Percentiles rank a stretch among this genome's conserved stretches.
Conservation (phyloP, 2,329 filamentous ascomycete species). For the Diplocarpon rosae region DNA sequence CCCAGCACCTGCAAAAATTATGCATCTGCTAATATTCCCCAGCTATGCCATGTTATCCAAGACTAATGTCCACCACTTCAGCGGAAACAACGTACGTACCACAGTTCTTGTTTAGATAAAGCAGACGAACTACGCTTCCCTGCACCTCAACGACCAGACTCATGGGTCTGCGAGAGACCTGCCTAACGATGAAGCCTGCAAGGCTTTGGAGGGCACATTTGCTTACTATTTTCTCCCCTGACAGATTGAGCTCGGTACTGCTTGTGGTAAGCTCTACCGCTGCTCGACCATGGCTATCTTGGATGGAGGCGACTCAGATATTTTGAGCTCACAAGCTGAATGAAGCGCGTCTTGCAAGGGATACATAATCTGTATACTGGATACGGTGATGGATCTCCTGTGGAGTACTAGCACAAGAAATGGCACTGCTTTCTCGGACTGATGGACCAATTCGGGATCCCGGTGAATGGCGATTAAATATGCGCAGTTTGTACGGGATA, state of each 20-base stretch:
- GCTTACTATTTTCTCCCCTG: constrained; percentile 41
- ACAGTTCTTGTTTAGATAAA: constrained; percentile 15
- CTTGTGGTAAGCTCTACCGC: constrained; percentile 97
- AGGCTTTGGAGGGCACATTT: constrained; percentile 73
- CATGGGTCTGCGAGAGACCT: constrained; percentile 33
- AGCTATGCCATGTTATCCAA: constrained; percentile 83
- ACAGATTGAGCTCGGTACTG: constrained; percentile 96
- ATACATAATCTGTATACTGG: constrained; percentile 4
- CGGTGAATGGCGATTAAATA: neutral
- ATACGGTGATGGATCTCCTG: neutral
- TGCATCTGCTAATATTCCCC: neutral
- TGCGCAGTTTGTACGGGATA: too few relatives aligned
- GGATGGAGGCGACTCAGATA: constrained; percentile 97
- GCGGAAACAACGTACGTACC: constrained; percentile 90
- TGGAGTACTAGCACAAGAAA: constrained; percentile 18
- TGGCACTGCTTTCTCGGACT: constrained; percentile 8
- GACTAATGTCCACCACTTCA: constrained; percentile 96
- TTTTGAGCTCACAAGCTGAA: constrained; percentile 67
- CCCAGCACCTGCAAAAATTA: too few relatives aligned
- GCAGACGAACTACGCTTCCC: constrained; percentile 9
- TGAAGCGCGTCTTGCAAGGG: constrained; percentile 31
- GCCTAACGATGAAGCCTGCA: constrained; percentile 86
- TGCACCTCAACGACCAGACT: constrained; percentile 15
- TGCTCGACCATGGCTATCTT: constrained; percentile 96
- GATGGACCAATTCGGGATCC: neutral